Base-by-base conservation (phyloP, 2,329 filamentous ascomycete genomes). In the Calonectria pteridis region DNA sequence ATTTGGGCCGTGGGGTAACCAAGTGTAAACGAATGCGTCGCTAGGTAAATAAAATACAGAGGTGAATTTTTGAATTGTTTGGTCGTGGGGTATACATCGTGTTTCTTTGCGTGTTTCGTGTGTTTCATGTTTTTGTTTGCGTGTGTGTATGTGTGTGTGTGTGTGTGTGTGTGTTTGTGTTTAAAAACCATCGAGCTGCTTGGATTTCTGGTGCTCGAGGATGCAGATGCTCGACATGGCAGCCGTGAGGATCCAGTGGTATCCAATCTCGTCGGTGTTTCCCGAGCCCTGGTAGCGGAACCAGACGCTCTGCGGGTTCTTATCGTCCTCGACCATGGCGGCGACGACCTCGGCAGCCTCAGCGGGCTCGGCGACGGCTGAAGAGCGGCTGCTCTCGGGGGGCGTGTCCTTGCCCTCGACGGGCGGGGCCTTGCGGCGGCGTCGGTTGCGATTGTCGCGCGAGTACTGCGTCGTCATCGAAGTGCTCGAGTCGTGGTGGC, bases 21-120 rank as follows among this genome's bases (percentile, higher is more conserved):
- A n/a, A 31, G 18, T n/a, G 51, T 55, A 62, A 62, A 62, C 55
- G 55, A 62, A 62, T 62, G 55, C 33, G 55, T 62, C 55, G 55
- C 55, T 62, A 58, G n/a, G n/a, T n/a, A 59, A 62, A 62, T 28
- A 37, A 62, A 62, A 55, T 55, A 55, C 51, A 55, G 37, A 26
- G 35, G 33, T 58, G 26, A 26, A n/a, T 62, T 55, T 40, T 55
- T 37, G 28, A 2, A 20, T 58, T 35, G 49, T 14, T 58, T 59
- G 55, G 33, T 59, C 37, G 55, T 46, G 43, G 9, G 10, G 20
- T 46, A 46, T 23, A 23, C 43, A 46, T 46, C 9, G 11, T 46
- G 43, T 23, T 43, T 33, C 6, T 33, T 33, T 40, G 35, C 9
- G 35, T 40, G 35, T 40, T 16, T 37, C 18, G 20, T n/a, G 40